Base-by-base conservation (phyloP, 805 yeast genomes). In the Wickerhamia fluorescens region DNA sequence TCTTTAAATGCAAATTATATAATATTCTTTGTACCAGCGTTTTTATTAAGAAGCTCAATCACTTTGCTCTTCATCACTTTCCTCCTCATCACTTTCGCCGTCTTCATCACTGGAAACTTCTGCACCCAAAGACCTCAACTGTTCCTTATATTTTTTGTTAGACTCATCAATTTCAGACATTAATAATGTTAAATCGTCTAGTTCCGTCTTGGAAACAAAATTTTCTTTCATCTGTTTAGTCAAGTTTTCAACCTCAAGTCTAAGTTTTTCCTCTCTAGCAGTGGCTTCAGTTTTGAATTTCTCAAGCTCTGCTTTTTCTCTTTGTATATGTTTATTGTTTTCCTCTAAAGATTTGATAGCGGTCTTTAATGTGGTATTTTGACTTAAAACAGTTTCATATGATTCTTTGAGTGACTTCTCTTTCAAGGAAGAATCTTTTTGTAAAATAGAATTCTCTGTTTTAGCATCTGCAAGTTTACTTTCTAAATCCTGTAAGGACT, bases 81-180 rank as follows among this genome's bases (percentile, higher is more conserved):
- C 78, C 4, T 71, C 80, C 4, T 71, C 80, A 1, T 72, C 83
- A 2, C 75, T 83, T 2, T 71, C 81, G 0, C 66, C 77, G 0
- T 75, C 86, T 15, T 78, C 87, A 31, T 79, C 89, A 27, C 84
- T 75, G 4, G 86, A 76, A 2, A 77, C 66, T 2, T 69, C 78
- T 29, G 68, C 74, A 1, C 84, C 85, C 4, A 75, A 44, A 0
- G 49, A 58, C 33, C 60, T 62, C 21, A 80, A 61, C 34, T 59
- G 65, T 5, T 52, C 44, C 45, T 78, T 78, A 49, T 83, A 78
- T 37, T 63, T 63, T 17, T 65, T 58, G 33, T 74, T 74, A 38
- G 70, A 73, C 28, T 79, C 86, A 35, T 86, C 94, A 41, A 85
- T 58, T 25, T 84, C 94, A 12, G 81, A 72, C 51, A 87, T 74